Evolutionary conservation across 352 stramenopile genomes (phyloP).

Genomic region (Pythium aquatile): DNA sequence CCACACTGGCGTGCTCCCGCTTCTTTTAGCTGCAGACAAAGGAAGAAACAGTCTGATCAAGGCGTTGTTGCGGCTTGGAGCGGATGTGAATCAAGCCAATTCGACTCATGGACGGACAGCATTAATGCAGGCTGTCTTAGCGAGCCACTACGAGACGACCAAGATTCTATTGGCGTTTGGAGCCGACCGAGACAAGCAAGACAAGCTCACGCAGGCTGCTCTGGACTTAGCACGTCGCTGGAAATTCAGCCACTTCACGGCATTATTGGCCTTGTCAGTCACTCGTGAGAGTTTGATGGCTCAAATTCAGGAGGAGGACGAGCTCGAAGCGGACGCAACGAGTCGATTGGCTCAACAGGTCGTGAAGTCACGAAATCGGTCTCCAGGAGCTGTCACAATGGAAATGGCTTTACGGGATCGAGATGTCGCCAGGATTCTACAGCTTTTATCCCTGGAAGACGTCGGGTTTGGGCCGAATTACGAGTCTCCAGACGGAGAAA

Average conservation of each 20-base stretch:
- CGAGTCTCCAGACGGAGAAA: conserved; percentile 41
- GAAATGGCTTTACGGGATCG: conserved; percentile 35
- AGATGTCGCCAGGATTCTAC: conserved; percentile 32
- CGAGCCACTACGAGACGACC: conserved; percentile 36
- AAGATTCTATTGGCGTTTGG: conserved; percentile 43
- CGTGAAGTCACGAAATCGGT: conserved; percentile 12
- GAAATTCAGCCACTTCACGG: conserved; percentile 28
- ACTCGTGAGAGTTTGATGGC: conserved; percentile 27
- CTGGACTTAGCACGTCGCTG: conserved; percentile 38
- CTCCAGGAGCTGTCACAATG: conserved; percentile 28
- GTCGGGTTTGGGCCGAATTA: conserved; percentile 46
- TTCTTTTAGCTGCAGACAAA: conserved; percentile 56
- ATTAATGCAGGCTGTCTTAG: conserved; percentile 51
- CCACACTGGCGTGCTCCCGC: conserved; percentile 28
- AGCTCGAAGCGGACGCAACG: conserved; percentile 27
- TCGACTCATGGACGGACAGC: conserved; percentile 26
- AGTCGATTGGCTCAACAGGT: conserved; percentile 14
- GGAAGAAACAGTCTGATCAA: conserved; percentile 36
- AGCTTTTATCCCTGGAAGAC: conserved; percentile 37
- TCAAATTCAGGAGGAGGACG: conserved; percentile 43
- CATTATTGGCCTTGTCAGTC: conserved; percentile 32
- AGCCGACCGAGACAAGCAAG: conserved; percentile 29
- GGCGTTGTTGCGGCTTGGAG: conserved; percentile 38
- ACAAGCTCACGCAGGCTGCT: conserved; percentile 30
- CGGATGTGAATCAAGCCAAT: conserved; percentile 36